Conservation (phyloP, 768 basidiomycete genomes). For the Crucibulum laeve region DNA sequence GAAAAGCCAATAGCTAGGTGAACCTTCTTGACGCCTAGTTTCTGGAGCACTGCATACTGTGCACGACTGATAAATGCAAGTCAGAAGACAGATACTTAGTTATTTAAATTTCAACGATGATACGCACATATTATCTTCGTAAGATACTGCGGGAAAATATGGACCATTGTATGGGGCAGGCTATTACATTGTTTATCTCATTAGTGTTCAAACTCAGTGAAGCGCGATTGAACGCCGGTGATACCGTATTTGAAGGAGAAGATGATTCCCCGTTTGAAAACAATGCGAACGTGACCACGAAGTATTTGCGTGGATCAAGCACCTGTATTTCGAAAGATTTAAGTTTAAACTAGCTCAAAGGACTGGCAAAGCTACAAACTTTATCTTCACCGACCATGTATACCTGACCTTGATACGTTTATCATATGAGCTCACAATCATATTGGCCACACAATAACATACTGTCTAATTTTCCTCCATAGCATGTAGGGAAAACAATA, state of each 20-base stretch:
- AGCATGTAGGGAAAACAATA: slow-evolving; percentile 55
- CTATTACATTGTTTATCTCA: too few species aligned
- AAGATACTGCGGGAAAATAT: slow-evolving; percentile 52
- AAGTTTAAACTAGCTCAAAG: not conserved
- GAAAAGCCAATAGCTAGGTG: slow-evolving; percentile 51
- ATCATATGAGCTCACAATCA: not conserved
- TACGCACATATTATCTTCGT: slow-evolving; percentile 55
- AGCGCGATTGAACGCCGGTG: slow-evolving; percentile 5
- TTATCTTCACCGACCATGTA: slow-evolving; percentile 48
- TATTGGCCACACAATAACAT: slow-evolving; percentile 22
- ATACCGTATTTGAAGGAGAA: slow-evolving; percentile 57
- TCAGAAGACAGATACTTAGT: not conserved
- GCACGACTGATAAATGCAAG: slow-evolving; percentile 34
- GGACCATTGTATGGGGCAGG: slow-evolving; percentile 53
- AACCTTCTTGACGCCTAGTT: slow-evolving; percentile 40
- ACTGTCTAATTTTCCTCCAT: slow-evolving; percentile 51
- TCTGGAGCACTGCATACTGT: slow-evolving; percentile 48
- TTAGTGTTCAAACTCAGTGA: too few species aligned
- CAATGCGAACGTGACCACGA: slow-evolving; percentile 50
- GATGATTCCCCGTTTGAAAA: slow-evolving; percentile 65
- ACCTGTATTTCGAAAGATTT: slow-evolving; percentile 21
- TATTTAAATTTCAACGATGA: too few species aligned
- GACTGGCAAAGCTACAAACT: slow-evolving; percentile 17
- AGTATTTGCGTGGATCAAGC: slow-evolving; percentile 49
- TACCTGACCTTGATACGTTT: slow-evolving; percentile 32